Evolutionary conservation across 345 rosid genomes (phyloP).

Genomic region (Melaleuca alternifolia): DNA sequence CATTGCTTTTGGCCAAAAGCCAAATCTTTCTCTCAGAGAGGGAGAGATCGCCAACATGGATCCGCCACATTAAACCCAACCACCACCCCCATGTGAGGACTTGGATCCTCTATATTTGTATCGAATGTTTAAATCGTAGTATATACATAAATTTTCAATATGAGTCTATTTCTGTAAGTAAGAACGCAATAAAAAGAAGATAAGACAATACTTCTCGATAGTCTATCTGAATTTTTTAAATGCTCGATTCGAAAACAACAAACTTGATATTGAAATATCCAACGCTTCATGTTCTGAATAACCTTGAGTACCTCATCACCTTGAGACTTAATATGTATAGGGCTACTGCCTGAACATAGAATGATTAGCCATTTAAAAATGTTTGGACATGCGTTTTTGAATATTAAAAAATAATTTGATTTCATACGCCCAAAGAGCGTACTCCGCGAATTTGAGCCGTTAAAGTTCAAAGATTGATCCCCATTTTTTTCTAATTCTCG

Average conservation of each 20-base stretch:
- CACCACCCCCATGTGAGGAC: background rate
- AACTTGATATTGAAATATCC: background rate
- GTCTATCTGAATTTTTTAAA: background rate
- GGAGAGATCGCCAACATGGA: background rate
- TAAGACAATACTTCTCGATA: background rate
- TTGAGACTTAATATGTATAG: background rate
- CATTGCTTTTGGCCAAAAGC: background rate
- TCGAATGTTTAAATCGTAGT: accelerated
- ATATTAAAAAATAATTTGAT: background rate
- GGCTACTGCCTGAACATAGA: background rate
- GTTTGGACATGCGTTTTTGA: background rate
- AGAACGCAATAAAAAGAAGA: background rate
- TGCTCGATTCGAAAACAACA: background rate
- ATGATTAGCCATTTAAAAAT: background rate
- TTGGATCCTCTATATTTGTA: background rate
- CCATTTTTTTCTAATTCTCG: background rate
- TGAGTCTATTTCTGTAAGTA: background rate
- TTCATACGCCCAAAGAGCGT: background rate
- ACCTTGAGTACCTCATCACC: background rate
- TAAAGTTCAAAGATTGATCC: background rate
- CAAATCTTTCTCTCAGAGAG: background rate
- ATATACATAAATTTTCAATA: background rate
- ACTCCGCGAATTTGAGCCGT: background rate
- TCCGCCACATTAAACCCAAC: background rate
- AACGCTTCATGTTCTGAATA: background rate